A percentile compares a stretch with the other conserved stretches of the same genome.
Conservation (phyloP, 164 flowering plant genomes). For the Dillenia suffruticosa region DNA sequence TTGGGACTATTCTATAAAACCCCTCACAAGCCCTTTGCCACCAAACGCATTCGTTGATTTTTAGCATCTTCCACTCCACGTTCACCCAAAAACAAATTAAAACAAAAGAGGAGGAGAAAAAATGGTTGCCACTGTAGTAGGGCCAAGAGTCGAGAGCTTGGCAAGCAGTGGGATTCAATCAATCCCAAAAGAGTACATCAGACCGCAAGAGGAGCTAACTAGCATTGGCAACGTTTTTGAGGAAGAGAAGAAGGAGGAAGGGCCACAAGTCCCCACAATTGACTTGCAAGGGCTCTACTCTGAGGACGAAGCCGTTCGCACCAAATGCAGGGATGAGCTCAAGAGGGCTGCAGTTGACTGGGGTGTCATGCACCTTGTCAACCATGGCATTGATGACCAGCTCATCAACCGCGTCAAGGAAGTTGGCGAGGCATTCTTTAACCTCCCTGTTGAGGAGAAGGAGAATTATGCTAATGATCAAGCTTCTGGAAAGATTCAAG, state of each 20-base stretch:
- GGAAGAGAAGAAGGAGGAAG: conserved; percentile 56
- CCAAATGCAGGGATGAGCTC: conserved; percentile 42
- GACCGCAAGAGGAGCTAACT: conserved; percentile 60
- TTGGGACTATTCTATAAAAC: too few species aligned
- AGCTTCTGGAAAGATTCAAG: conserved; percentile 68
- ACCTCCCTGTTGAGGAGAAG: conserved; percentile 74
- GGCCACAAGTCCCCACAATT: conserved; percentile 74
- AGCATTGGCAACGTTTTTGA: conserved; percentile 66
- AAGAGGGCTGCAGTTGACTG: conserved; percentile 69
- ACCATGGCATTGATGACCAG: conserved; percentile 76
- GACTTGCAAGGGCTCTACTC: conserved; percentile 51
- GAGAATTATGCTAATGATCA: conserved; percentile 83
- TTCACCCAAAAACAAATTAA: too few species aligned
- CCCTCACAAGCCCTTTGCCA: too few species aligned
- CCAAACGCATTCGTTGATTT: too few species aligned
- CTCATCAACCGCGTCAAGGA: conserved; percentile 48
- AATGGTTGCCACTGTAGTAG: conserved; percentile 10
- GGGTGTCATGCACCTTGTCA: conserved; percentile 82
- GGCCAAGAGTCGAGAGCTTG: conserved; percentile 67
- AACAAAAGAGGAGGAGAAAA: too few species aligned
- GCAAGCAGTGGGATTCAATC: conserved; percentile 57
- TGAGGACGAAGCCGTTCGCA: conserved; percentile 33
- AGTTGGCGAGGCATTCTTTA: conserved; percentile 67
- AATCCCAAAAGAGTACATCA: conserved; percentile 74
- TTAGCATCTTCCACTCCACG: too few species aligned